Conservation (phyloP, 108 stramenopile genomes). For the Pseudonitzschia multistriata region DNA sequence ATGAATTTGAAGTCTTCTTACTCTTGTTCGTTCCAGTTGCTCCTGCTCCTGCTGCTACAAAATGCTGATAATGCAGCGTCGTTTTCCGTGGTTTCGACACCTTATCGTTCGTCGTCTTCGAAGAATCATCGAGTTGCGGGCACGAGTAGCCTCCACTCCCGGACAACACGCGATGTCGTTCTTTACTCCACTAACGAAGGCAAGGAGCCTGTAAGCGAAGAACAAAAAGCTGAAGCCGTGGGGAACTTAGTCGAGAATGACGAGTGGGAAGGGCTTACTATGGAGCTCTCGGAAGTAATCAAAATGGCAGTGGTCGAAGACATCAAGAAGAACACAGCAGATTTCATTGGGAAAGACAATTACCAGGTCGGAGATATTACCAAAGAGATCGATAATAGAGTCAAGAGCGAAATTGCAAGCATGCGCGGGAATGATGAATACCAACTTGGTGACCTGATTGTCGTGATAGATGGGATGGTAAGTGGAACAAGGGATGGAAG, state of each 20-base stretch:
- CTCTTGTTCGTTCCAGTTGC: neutral
- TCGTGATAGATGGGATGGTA: constrained; percentile 64
- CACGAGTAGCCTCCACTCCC: neutral
- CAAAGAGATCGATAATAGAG: constrained; percentile 73
- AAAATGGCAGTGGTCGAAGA: constrained; percentile 75
- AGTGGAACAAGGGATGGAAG: neutral
- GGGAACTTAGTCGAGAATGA: constrained; percentile 82
- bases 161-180: neutral
- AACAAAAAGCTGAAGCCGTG: constrained; percentile 49
- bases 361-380: constrained; percentile 62
- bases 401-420: constrained; percentile 72
- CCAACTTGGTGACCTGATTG: constrained; percentile 72
- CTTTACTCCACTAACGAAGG: neutral
- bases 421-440: constrained; percentile 50
- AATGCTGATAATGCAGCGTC: neutral
- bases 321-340: constrained; percentile 76
- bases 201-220: constrained; percentile 15
- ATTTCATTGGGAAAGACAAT: constrained; percentile 76
- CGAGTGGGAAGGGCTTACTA: constrained; percentile 72
- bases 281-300: constrained; percentile 82
- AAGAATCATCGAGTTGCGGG: neutral
- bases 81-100: neutral
- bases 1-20: neutral
- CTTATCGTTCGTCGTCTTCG: neutral
- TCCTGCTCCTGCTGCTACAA: constrained; percentile 1